Evolutionary conservation across 371 early-diverging fungal species (phyloP).

Genomic region (Mortierella sp.): DNA sequence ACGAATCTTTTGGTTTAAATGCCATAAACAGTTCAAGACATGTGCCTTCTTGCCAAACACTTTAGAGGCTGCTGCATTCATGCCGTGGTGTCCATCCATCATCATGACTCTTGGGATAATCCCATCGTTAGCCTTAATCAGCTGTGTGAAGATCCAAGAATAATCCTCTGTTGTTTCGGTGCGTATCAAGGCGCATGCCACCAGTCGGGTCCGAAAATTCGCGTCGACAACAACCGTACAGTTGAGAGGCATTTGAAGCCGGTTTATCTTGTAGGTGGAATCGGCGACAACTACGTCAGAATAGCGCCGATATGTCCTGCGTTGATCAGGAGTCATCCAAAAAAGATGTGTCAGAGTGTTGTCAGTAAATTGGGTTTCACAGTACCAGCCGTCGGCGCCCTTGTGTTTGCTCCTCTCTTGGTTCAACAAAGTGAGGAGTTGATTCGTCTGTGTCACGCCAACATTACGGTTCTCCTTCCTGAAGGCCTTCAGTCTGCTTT

Average conservation of each 20-base stretch:
- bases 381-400: too few species aligned
- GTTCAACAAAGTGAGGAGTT: too few species aligned
- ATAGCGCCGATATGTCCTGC: not conserved
- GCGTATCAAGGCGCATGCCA: conserved; percentile 7
- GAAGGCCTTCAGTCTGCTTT: too few species aligned
- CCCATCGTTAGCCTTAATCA: not conserved
- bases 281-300: conserved; percentile 6
- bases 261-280: conserved; percentile 3
- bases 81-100: not conserved
- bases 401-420: too few species aligned
- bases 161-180: conserved; percentile 2
- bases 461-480: too few species aligned
- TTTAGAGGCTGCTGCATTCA: not conserved
- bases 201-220: conserved; percentile 1
- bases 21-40: conserved; percentile 10
- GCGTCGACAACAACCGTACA: conserved; percentile 6
- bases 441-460: too few species aligned
- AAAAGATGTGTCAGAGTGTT: not conserved
- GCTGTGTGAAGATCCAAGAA: not conserved
- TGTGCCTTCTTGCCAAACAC: not conserved
- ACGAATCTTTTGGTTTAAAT: not conserved
- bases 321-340: conserved; percentile 10
- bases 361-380: too few species aligned
- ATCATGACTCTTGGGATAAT: not conserved
- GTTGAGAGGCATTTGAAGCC: not conserved